These are phyloP conservation scores for Eucalyptus fibrosa DNA, from an alignment of 345 rosid species.

Conservation along the genomic window DNA sequence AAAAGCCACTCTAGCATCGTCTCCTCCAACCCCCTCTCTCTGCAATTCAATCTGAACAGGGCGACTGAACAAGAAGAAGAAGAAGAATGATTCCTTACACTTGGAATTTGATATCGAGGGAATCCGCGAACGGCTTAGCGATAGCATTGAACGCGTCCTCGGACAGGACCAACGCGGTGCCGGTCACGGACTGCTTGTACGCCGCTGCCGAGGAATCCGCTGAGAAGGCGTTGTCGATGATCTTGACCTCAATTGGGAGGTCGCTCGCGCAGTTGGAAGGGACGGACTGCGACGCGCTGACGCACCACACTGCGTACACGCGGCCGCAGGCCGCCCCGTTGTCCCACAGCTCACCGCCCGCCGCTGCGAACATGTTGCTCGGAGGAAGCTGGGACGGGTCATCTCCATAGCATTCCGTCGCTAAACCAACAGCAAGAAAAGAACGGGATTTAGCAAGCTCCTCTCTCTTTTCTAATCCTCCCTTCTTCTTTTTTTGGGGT, in stretches of 20 bases:
- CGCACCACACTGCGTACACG: not conserved
- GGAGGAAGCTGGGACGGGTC: not conserved
- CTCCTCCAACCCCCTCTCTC: not conserved
- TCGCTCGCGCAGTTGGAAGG: not conserved
- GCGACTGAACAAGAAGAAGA: not conserved
- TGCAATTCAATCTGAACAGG: not conserved
- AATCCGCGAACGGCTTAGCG: not conserved
- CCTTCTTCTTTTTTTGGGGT: not conserved
- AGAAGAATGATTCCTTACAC: not conserved
- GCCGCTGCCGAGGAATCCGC: not conserved
- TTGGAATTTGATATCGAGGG: not conserved
- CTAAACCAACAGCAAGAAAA: not conserved
- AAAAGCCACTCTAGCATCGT: not conserved
- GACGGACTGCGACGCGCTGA: not conserved
- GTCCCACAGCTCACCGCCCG: not conserved
- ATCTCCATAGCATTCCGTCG: not conserved
- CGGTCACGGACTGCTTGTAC: not conserved
- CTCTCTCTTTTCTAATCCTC: not conserved
- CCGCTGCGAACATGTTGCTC: not conserved
- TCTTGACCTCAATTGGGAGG: not conserved
- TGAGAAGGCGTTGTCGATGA: not conserved
- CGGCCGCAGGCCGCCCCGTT: not conserved
- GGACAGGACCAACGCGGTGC: not conserved
- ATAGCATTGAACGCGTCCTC: not conserved
- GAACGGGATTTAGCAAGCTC: not conserved